Evolutionary conservation across 768 basidiomycete genomes (phyloP).

Genomic region (Exsudoporus frostii): DNA sequence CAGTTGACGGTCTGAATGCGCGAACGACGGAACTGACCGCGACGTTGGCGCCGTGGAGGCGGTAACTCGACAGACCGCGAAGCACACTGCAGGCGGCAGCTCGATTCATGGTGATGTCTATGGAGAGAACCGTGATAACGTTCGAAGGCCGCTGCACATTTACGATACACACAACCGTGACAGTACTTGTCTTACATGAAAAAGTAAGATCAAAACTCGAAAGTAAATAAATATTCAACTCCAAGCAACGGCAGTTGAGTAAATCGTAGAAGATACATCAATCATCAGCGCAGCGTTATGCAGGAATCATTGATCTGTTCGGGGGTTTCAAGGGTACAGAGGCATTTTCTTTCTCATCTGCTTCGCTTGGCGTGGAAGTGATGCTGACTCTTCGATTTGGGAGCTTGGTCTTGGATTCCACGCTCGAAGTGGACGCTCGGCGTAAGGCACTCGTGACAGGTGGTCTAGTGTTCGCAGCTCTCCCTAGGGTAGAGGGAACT

Average conservation of each 20-base stretch:
- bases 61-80: neutral
- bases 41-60: neutral
- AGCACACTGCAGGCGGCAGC: neutral
- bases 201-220: neutral
- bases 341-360: constrained; percentile 62
- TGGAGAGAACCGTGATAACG: neutral
- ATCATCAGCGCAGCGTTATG: constrained; percentile 8
- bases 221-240: neutral
- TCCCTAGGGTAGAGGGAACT: constrained; percentile 32
- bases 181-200: neutral
- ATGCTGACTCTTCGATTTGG: constrained; percentile 33
- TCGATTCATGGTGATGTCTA: constrained; percentile 1
- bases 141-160: neutral
- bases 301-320: constrained; percentile 16
- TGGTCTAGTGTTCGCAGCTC: constrained; percentile 16
- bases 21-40: constrained; percentile 6
- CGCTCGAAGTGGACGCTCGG: constrained; percentile 30
- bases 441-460: constrained; percentile 17
- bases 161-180: neutral
- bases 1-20: constrained; percentile 32
- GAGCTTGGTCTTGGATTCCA: constrained; percentile 34
- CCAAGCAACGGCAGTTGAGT: no score
- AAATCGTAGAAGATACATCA: constrained; percentile 13
- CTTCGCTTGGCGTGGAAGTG: constrained; percentile 41
- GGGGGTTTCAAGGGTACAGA: constrained; percentile 13